Base-by-base conservation (phyloP, 352 stramenopile genomes). In the Saprolegnia diclina region DNA sequence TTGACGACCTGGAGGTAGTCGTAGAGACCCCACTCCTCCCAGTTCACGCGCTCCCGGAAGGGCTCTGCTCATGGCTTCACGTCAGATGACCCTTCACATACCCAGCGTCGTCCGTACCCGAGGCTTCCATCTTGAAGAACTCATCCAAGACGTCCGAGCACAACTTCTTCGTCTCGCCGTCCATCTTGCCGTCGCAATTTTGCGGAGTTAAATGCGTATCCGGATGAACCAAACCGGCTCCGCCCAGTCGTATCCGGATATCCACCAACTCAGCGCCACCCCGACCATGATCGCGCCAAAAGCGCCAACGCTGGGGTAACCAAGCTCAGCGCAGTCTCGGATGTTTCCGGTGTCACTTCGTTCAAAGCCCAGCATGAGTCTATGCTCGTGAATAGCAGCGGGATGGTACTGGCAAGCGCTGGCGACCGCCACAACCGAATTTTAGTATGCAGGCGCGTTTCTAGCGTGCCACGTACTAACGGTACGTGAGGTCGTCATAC, bases 1-100 rank as follows among this genome's bases (percentile, higher is more conserved):
- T 95, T 97, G 22, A 97, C 76, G 46, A 94, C 72, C 38, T 93
- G 75, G 7, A 79, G 63, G 56, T 97, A 97, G 71, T 97, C 90
- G 72, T 92, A 79, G 2, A 97, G 72, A 4, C 83, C 85, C 85
- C 84, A 94, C 68, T 94, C 86, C 67, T 94, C 86, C 86, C 86
- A 94, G 76, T 94, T 94, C 63, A 94, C 86, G 68, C 86, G 86
- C 77, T 94, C 84, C 24, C 79, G 85, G 65, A 94, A 94, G 0
- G 86, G 79, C 67, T 92, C 86, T 92, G 62, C n/a, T 35, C 24
- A 64, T 24, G n/a, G 16, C 18, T 13, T 14, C 35, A 42, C 35
- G 9, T 21, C 40, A 52, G n/a, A 11, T 4, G 6, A 48, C 5
- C 56, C 42, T n/a, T 22, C 62, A 55, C 14, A 48, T 56, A 16